Evolutionary conservation across 345 rosid genomes (phyloP), one percentile per base, ranked within the genome.

Genomic region (Brassica incana): DNA sequence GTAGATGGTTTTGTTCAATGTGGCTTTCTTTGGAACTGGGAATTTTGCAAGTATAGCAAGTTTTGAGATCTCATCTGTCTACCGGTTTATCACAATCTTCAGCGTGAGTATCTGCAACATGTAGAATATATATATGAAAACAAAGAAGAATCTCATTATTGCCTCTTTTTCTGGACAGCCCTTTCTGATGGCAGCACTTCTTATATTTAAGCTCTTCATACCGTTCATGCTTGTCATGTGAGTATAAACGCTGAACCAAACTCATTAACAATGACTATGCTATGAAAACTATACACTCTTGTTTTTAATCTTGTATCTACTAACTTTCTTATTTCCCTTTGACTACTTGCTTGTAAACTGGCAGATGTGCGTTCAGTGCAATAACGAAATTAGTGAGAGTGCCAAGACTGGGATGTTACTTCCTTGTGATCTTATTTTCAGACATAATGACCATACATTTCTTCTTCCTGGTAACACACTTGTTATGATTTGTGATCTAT

Each of bases 11-110:
- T 81, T 95, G 65, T 92, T 65, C 83, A 92, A 95, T 76, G 91
- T 95, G 6, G 97, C 99, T 30, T 95, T 95, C 92, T 95, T 92
- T 9, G 99, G 99, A 72, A 92, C 99, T 61, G 97, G 99, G 43
- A 95, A 95, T 85, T 95, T 95, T 66, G 97, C 97, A 64, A 95
- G 97, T 84, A 95, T 95, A 80, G 99, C 99, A 73, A 95, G 99
- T 85, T 95, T 95, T 80, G 99, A 95, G 91, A 95, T 95, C 79
- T 95, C 97, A 70, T 95, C 97, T 30, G 97, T 95, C 43, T 95
- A 92, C 70, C 86, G 99, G 50, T 95, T 95, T 81, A 89, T 95
- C 87, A 95, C 97, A 50, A 76, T 95, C 82, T 95, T 95, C 87
- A 95, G 95, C 48, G 98, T 94, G 88, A 94, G 97, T 87, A 67